phyloP scores from a whole-genome alignment of 768 basidiomycete genomes.

The Austroboletus festivus region DNA sequence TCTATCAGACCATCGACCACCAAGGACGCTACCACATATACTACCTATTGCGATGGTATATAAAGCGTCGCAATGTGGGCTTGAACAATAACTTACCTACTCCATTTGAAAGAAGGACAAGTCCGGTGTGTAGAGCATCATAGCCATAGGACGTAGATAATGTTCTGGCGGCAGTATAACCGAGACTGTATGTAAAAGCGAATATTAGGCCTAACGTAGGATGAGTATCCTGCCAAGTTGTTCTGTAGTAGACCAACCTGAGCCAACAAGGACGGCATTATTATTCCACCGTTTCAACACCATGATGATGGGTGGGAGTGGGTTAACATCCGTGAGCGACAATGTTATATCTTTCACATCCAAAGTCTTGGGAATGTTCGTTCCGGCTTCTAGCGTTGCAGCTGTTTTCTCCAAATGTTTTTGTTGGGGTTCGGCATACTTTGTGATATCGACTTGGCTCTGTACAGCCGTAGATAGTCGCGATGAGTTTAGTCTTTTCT shows the following conservation, averaged over 20 bases:
- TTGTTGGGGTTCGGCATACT: slow-evolving; percentile 8
- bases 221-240: neutral
- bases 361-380: neutral
- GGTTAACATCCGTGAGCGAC: slow-evolving; percentile 68
- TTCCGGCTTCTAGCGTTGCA: slow-evolving; percentile 4
- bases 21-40: slow-evolving; percentile 52
- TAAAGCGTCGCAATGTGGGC: neutral
- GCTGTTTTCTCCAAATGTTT: neutral
- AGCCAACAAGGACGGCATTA: slow-evolving; percentile 47
- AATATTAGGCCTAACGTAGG: slow-evolving; percentile 58
- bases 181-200: slow-evolving; percentile 63
- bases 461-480: slow-evolving; percentile 6
- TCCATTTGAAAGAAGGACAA: slow-evolving; percentile 74
- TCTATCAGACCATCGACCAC: slow-evolving; percentile 57
- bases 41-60: slow-evolving; percentile 32
- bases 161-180: slow-evolving; percentile 74
- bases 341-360: slow-evolving; percentile 42
- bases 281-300: slow-evolving; percentile 68
- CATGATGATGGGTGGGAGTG: slow-evolving; percentile 56
- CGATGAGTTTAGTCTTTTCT: slow-evolving; percentile 35
- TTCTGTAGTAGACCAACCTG: slow-evolving; percentile 12
- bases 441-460: neutral
- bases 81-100: slow-evolving; percentile 41
- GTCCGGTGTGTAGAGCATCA: slow-evolving; percentile 66
- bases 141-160: slow-evolving; percentile 63